These are phyloP conservation scores for Excoecaria agallocha DNA, from an alignment of 345 rosid genomes.

Conservation along the genomic window DNA sequence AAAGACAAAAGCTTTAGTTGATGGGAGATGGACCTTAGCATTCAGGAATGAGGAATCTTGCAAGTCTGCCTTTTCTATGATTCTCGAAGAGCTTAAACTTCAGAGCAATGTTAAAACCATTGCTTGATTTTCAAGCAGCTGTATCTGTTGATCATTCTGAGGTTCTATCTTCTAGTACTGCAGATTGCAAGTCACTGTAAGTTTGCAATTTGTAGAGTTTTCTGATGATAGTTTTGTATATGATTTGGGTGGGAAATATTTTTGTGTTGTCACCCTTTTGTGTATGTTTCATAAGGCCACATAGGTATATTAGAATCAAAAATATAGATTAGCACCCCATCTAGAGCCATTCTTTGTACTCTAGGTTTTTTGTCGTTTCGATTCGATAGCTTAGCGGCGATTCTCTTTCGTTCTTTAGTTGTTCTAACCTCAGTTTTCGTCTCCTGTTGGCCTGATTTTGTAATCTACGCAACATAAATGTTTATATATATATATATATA, in stretches of 20 bases:
- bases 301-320: slow-evolving; percentile 33
- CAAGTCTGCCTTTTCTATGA: slow-evolving; percentile 67
- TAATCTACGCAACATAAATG: slow-evolving; percentile 50
- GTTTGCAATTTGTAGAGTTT: slow-evolving; percentile 22
- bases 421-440: slow-evolving; percentile 24
- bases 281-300: slow-evolving; percentile 28
- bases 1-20: slow-evolving; percentile 68
- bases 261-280: slow-evolving; percentile 25
- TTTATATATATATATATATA: no score
- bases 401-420: slow-evolving; percentile 24
- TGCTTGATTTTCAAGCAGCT: slow-evolving; percentile 53
- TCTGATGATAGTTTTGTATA: slow-evolving; percentile 17
- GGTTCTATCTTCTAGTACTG: slow-evolving; percentile 22
- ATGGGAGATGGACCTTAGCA: slow-evolving; percentile 96
- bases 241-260: slow-evolving; percentile 32
- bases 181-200: slow-evolving; percentile 19
- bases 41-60: slow-evolving; percentile 80
- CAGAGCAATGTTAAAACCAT: slow-evolving; percentile 64
- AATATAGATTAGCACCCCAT: slow-evolving; percentile 42
- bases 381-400: slow-evolving; percentile 19
- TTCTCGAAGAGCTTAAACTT: slow-evolving; percentile 51
- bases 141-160: slow-evolving; percentile 18
- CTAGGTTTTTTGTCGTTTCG: slow-evolving; percentile 29
- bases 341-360: slow-evolving; percentile 47
- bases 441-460: slow-evolving; percentile 23